Evolutionary conservation across 2,329 filamentous ascomycete species (phyloP).

Genomic region (Botrytis fragariae): DNA sequence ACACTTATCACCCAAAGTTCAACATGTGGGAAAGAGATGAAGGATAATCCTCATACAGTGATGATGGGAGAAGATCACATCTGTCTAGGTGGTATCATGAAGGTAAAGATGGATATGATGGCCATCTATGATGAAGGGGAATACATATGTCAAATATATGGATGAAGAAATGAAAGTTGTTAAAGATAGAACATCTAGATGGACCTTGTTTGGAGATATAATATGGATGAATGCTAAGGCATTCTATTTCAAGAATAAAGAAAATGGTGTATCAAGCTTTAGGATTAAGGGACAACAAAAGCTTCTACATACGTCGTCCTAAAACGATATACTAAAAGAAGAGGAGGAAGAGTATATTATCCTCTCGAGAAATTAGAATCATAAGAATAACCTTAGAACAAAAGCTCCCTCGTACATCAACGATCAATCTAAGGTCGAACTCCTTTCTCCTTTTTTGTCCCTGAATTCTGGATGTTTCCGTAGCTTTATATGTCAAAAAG

Average conservation of each 20-base stretch:
- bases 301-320: not conserved
- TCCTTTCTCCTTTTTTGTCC: not conserved
- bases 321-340: not conserved
- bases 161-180: not conserved
- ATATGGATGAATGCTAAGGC: not conserved
- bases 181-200: not conserved
- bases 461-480: not conserved
- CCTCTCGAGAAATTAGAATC: not conserved
- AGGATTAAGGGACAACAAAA: not conserved
- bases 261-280: not conserved
- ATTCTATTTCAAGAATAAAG: constrained; percentile 7
- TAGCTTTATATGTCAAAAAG: not conserved
- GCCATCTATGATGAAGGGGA: not conserved
- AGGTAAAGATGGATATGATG: not conserved
- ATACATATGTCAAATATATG: not conserved
- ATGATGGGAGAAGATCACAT: not conserved
- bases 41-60: not conserved
- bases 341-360: not conserved
- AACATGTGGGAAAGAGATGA: not conserved
- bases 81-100: not conserved
- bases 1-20: not conserved
- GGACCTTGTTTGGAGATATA: not conserved
- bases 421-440: not conserved
- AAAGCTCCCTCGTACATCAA: not conserved
- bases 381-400: not conserved